A percentile compares a stretch with the other conserved stretches of the same genome.
Conservation (phyloP, 805 yeast species). For the Candida morakotiae region DNA sequence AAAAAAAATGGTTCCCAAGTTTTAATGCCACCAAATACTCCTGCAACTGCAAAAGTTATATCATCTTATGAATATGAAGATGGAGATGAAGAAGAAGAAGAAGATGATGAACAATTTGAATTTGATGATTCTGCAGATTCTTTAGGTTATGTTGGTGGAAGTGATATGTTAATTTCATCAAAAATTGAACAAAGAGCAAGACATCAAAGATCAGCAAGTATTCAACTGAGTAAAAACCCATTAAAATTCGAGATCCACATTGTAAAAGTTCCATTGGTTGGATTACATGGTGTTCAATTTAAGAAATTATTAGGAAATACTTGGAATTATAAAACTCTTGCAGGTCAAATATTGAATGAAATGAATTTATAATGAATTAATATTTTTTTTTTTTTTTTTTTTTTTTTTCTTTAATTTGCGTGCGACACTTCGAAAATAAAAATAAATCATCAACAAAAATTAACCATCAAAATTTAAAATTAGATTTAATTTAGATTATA, state of each 20-base stretch:
- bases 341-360: constrained; percentile 75
- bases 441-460: constrained; percentile 1
- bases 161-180: constrained; percentile 59
- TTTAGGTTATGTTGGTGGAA: constrained; percentile 50
- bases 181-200: constrained; percentile 50
- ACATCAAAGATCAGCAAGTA: constrained; percentile 29
- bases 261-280: constrained; percentile 87
- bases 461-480: not conserved
- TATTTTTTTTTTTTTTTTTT: too few relatives aligned
- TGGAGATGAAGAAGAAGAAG: constrained; percentile 27
- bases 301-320: constrained; percentile 91
- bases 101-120: constrained; percentile 20
- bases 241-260: constrained; percentile 86
- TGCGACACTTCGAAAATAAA: constrained; percentile 2
- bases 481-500: not conserved
- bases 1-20: constrained; percentile 43
- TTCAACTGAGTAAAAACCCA: constrained; percentile 39
- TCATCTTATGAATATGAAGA: constrained; percentile 24
- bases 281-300: constrained; percentile 90
- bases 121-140: constrained; percentile 62
- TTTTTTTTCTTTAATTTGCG: too few relatives aligned
- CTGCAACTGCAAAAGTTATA: constrained; percentile 42
- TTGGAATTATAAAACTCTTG: constrained; percentile 90
- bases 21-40: constrained; percentile 52
- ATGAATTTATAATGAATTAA: constrained; percentile 58